A percentile compares a stretch with the other conserved stretches of the same genome.
phyloP scores from a whole-genome alignment of 805 yeast species.

The Starmerella floris region DNA sequence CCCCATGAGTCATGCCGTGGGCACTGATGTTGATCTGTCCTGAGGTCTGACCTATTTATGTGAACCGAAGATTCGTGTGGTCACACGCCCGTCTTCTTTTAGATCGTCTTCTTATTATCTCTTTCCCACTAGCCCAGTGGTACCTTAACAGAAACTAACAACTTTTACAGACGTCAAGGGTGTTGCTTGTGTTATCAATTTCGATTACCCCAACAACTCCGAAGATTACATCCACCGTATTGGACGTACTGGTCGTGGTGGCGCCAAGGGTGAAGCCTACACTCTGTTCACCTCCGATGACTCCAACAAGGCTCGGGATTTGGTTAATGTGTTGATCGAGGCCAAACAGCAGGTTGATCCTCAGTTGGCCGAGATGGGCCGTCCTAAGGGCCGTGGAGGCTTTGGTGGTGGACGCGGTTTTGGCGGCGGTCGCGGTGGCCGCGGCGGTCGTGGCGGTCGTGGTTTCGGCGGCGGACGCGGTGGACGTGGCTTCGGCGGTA shows the following conservation, averaged over 20 bases:
- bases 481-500: constrained; percentile 9
- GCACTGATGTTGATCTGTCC: no score
- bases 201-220: constrained; percentile 94
- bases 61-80: no score
- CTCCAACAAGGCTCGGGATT: constrained; percentile 77
- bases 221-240: constrained; percentile 98
- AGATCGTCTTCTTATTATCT: no score
- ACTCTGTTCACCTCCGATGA: constrained; percentile 85
- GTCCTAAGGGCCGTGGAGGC: constrained; percentile 58
- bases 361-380: constrained; percentile 61
- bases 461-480: constrained; percentile 16
- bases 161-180: constrained; percentile 71
- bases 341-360: constrained; percentile 86
- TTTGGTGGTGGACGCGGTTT: constrained; percentile 43
- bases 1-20: no score
- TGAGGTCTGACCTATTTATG: no score
- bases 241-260: constrained; percentile 99
- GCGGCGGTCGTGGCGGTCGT: constrained; percentile 24
- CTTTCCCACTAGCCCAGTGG: no score
- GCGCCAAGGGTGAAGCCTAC: constrained; percentile 87
- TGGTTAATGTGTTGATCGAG: constrained; percentile 81
- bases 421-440: constrained; percentile 28
- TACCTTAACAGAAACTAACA: constrained; percentile 29
- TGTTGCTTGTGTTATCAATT: constrained; percentile 83
- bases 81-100: no score